Evolutionary conservation across 2,329 filamentous ascomycete species (phyloP), one percentile per base, ranked within the genome.

Genomic region (Exophiala oligosperma): DNA sequence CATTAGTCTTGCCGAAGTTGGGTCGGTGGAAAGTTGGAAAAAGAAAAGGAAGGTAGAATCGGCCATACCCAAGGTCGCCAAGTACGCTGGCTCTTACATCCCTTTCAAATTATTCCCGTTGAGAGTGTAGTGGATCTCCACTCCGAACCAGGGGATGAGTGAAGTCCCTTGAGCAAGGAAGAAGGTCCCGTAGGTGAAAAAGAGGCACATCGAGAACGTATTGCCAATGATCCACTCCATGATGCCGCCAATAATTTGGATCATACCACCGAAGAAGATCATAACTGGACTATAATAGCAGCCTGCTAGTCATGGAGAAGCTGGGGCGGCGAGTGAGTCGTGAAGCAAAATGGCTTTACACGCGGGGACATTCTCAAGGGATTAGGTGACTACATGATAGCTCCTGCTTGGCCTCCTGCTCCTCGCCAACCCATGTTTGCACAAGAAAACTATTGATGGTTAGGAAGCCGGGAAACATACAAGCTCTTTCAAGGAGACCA

Each of bases 131-230:
- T 55, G 49, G 12, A 52, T 21, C 17, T 47, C 54, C 3, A 52
- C 54, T 32, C 48, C 46, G 26, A 57, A 60, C 52, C 47, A 57
- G 3, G 58, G 54, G 21, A 55, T 46, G 12, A 60, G 37, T 26
- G 49, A 29, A 4, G 49, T 52, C 24, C 49, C 58, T 8, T 44
- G 47, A 3, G 50, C 49, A 17, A 55, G 81, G 73, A 85, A 86
- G 69, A 84, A 85, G 17, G 71, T 74, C 24, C 73, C 61, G 52
- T 62, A 66, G 4, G 60, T 52, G 54, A 71, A 73, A 68, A 85
- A 85, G 21, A 85, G 82, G 38, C 83, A 77, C 50, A 78, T 81
- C 0, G 82, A 76, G 62, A 84, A 85, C 3, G 80, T 85, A 66
- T 72, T 72, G 37, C 69, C 69, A 23, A 72, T 59, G 41, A 72